Evolutionary conservation across 345 rosid genomes (phyloP), one percentile per base, ranked within the genome.

Genomic region (Syzygium aromaticum): DNA sequence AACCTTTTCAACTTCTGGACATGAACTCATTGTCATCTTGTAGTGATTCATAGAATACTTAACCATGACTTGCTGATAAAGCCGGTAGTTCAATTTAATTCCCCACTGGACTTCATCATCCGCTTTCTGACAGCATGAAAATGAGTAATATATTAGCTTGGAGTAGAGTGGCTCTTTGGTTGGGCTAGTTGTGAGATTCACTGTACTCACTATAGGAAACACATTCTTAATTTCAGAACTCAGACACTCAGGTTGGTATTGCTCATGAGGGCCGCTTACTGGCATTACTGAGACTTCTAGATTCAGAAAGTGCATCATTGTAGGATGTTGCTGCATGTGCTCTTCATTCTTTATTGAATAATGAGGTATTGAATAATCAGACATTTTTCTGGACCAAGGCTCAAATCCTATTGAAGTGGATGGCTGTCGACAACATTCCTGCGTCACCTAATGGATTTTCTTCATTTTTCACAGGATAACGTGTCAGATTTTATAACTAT

Each of bases 81-180:
- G n/a, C 91, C 94, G 43, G 43, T 88, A 95, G 84, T 90, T 96
- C 86, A 90, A 87, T 86, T 95, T 54, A 8, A 93, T 88, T 94
- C 94, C 86, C 94, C 93, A 78, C 93, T 93, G 28, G 92, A 92
- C 89, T 92, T 88, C 78, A 93, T 93, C 33, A 63, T 94, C 86
- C 88, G 95, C 89, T 98, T 95, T 90, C 98, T 94, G 87, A 96
- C 95, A 90, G 95, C 97, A 54, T 8, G 27, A 54, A 54, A 54
- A 54, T 54, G 27, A 54, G 59, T 27, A 54, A 54, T 54, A 54
- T 21, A 54, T 54, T 54, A 21, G 59, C 59, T 54, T 54, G 59
- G 25, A 54, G 59, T 25, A 54, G 27, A 22, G 59, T 5, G 22
- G 59, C 59, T 54, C 12, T 4, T 3, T 54, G 27, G 59, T 54